Percentiles rank a stretch among this genome's conserved stretches.
phyloP scores from a whole-genome alignment of 768 basidiomycete species.

The Gelatoporia subvermispora region DNA sequence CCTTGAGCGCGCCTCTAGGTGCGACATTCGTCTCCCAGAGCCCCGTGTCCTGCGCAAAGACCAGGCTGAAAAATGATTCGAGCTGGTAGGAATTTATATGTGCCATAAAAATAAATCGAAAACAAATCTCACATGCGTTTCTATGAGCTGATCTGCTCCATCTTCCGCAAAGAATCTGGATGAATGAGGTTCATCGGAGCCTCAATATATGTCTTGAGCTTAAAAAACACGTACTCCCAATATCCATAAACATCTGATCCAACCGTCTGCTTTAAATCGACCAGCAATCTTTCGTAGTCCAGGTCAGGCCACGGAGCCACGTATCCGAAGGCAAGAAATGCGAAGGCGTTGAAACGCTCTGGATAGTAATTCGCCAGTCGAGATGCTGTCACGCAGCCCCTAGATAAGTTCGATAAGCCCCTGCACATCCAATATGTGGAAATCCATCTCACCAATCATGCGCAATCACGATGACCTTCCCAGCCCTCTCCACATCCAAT shows the following conservation, averaged over 20 bases:
- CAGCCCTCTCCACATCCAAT: conserved; percentile 23
- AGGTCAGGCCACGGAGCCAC: conserved; percentile 15
- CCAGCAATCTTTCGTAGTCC: conserved; percentile 23
- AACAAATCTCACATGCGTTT: background rate
- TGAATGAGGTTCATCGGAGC: background rate
- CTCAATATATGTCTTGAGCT: background rate
- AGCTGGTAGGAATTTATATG: conserved; percentile 18
- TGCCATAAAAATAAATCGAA: background rate
- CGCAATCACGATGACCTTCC: conserved; percentile 26
- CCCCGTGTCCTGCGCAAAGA: conserved; percentile 30
- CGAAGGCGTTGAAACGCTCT: conserved; percentile 37
- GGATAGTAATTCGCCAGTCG: conserved; percentile 34
- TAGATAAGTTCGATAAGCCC: conserved; percentile 8
- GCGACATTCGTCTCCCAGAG: conserved; percentile 33
- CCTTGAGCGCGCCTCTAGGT: conserved; percentile 29
- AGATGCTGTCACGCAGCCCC: conserved; percentile 32
- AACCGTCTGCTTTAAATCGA: conserved; percentile 20
- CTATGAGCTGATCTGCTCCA: background rate
- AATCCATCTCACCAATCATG: conserved; percentile 29
- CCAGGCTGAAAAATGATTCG: conserved; percentile 34
- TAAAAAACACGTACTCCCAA: conserved; percentile 25
- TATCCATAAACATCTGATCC: conserved; percentile 39
- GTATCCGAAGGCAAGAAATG: conserved; percentile 33
- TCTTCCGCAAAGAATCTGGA: conserved; percentile 6
- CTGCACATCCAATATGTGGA: background rate